Percentiles rank a stretch among this genome's conserved stretches.
These are phyloP conservation scores for Endocalyx cinctus DNA, from an alignment of 2,329 filamentous ascomycete genomes.

Conservation along the genomic window DNA sequence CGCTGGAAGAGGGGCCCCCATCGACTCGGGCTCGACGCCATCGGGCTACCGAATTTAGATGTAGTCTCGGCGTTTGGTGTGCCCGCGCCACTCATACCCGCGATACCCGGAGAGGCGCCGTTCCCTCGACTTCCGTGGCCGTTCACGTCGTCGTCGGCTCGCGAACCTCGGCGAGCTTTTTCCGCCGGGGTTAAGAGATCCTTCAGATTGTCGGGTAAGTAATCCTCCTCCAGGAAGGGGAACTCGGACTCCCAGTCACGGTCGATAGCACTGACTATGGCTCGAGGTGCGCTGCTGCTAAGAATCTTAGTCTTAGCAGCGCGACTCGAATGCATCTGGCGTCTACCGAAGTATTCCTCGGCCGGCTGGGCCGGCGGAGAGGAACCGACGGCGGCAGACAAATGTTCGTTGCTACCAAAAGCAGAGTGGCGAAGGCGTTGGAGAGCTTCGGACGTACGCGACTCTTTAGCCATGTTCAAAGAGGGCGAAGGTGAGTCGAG, in stretches of 20 bases:
- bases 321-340: conserved; percentile 66
- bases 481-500: conserved; percentile 81
- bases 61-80: conserved; percentile 37
- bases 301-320: conserved; percentile 64
- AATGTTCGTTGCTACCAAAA: conserved; percentile 62
- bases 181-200: conserved; percentile 64
- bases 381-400: conserved; percentile 41
- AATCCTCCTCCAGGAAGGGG: conserved; percentile 77
- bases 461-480: conserved; percentile 57
- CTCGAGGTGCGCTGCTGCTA: conserved; percentile 64
- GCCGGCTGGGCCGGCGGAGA: conserved; percentile 26
- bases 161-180: conserved; percentile 60
- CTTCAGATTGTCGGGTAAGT: conserved; percentile 69
- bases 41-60: conserved; percentile 58
- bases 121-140: conserved; percentile 30
- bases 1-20: conserved; percentile 59
- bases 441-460: conserved; percentile 57
- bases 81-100: conserved; percentile 33
- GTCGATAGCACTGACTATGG: conserved; percentile 58
- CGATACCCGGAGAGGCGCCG: conserved; percentile 29
- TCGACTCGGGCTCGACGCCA: conserved; percentile 54
- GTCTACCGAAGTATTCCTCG: conserved; percentile 64
- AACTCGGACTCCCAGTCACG: conserved; percentile 65
- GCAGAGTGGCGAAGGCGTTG: conserved; percentile 63
- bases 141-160: conserved; percentile 44